These are phyloP conservation scores for Phytopythium montanum DNA, from an alignment of 352 stramenopile genomes.

Conservation along the genomic window DNA sequence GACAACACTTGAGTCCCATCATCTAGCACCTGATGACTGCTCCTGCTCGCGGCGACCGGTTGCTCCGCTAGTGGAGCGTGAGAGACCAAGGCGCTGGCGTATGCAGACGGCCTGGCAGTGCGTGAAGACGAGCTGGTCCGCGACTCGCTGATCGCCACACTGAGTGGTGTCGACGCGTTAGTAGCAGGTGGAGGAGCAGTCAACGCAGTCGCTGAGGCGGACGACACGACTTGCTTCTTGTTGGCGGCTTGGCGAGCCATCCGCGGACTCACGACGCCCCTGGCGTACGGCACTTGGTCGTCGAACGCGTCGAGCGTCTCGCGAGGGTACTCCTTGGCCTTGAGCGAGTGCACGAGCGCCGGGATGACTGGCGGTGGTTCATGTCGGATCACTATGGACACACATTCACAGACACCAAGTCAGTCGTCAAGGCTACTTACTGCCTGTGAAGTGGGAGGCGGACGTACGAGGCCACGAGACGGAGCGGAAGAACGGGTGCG, in stretches of 20 bases:
- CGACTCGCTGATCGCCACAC: not conserved
- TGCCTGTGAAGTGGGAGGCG: not conserved
- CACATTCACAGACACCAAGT: too few relatives aligned
- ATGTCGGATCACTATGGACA: constrained; percentile 39
- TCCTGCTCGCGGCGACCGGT: not conserved
- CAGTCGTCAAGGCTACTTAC: not conserved
- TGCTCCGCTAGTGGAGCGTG: not conserved
- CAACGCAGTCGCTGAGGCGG: not conserved
- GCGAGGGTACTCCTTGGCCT: constrained; percentile 19
- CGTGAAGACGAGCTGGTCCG: not conserved
- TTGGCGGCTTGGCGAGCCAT: constrained; percentile 2
- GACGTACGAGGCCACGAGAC: constrained; percentile 86
- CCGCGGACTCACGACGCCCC: constrained; percentile 12
- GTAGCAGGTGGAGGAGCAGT: not conserved
- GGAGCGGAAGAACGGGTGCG: constrained; percentile 89
- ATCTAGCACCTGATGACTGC: not conserved
- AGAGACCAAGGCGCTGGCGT: not conserved
- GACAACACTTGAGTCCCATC: not conserved
- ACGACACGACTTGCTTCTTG: constrained; percentile 7
- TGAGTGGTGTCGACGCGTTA: not conserved
- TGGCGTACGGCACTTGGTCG: constrained; percentile 36
- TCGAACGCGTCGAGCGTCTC: constrained; percentile 29
- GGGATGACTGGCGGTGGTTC: constrained; percentile 38
- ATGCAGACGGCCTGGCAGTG: not conserved
- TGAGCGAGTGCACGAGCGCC: constrained; percentile 30